Base-by-base conservation (phyloP, 2,329 filamentous ascomycete genomes). In the Fusarium pseudocircinatum region DNA sequence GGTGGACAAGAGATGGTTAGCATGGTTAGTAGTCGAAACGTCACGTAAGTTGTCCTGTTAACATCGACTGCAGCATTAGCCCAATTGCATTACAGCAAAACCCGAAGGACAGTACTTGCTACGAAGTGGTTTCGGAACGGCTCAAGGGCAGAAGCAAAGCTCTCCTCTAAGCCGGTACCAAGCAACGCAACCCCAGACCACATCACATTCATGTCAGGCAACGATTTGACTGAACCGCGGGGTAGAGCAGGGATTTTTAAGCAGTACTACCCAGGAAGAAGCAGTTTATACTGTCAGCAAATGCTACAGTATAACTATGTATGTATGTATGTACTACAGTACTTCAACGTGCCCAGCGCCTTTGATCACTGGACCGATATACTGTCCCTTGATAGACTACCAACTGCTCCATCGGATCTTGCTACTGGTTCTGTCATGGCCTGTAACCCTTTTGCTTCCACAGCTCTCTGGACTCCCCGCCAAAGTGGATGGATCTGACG, bases 401-500 rank as follows among this genome's bases (percentile, higher is more conserved):
- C 26, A 56, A 52, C 32, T 63, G 40, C 49, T 49, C 37, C 53
- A 47, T 46, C 67, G 57, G 62, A 59, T 68, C 44, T 60, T 47
- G 63, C 22, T 63, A 42, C 63, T 68, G 40, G 34, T 63, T 63
- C 63, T 42, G 64, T 73, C 63, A 62, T 61, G 63, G 63, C 50
- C 67, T 53, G 64, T 50, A 66, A 59, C 65, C 60, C 49, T 67
- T 28, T 32, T 66, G 72, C 53, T 72, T 73, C 61, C 43, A 75
- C 59, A 56, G 26, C 70, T 36, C 69, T 65, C 69, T 67, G 37
- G 24, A 28, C 56, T 54, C 63, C 66, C 65, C 64, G 67, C 69
- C 54, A 68, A 69, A 70, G 72, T 75, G 75, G 75, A 76, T 75
- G 64, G 65, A 69, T 69, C 50, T 69, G 65, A 49, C 28, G 36